Evolutionary conservation across 768 basidiomycete species (phyloP), one percentile per base, ranked within the genome.

Genomic region (Chiua virens): DNA sequence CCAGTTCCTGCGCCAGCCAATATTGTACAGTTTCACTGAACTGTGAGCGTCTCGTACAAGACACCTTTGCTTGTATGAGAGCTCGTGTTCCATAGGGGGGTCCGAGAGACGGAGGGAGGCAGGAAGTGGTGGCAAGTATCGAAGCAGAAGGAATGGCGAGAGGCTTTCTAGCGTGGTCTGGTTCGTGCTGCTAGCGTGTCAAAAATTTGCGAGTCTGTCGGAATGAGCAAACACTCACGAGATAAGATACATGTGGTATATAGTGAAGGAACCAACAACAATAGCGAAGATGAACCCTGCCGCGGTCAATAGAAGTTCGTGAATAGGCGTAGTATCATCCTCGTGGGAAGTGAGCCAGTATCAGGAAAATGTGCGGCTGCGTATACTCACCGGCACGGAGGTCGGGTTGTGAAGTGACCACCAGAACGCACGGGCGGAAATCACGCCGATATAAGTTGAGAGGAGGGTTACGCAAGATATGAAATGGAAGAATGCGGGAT

Each of bases 151-250:
- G 66, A 87, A 92, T 2, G 88, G 88, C 0, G 88, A 82, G 35
- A 91, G 75, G 49, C 82, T 76, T 62, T 92, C 90, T 20, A 91
- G 55, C 0, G 90, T 92, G n/a, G 90, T 92, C 71, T 92, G 88
- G 63, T 92, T 92, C 23, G 85, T 90, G 32, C 89, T 91, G 53
- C 30, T 47, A 28, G 21, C 14, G 9, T 2, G 35, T 48, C 42
- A 51, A 27, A 42, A 14, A 18, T 3, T n/a, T 47, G 27, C 30
- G 10, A 21, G 36, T 37, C 13, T 20, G 55, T 21, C 7, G 23
- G 13, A 23, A 34, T 39, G 39, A 41, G 49, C 34, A 23, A 46
- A 42, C 22, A 76, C 87, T 61, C 61, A 88, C 87, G 78, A 77
- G 39, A 85, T 79, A 38, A 93, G 81, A 63, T 90, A 92, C 37